Evolutionary conservation across 1,284 basidiomycete genomes (phyloP), one percentile per base, ranked within the genome.

Genomic region (Microbotryum silenes-acaulis): DNA sequence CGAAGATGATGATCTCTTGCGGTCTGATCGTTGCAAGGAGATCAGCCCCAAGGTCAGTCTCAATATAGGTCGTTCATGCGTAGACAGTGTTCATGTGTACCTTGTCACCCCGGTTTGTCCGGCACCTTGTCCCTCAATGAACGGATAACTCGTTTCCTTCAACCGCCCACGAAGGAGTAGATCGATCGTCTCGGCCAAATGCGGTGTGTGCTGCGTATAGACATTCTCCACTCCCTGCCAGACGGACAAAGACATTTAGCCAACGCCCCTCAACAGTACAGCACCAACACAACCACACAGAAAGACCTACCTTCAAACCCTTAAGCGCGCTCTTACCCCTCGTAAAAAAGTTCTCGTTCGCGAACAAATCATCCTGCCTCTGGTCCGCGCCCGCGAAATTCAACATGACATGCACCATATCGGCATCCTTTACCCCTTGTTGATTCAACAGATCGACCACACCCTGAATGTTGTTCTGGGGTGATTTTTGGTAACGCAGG

Each of bases 171-270:
- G 91, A 71, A 96, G 82, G 2, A 99, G 77, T 59, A 88, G 82
- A 73, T 99, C 96, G 23, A 98, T 77, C 6, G 94, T 98, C 73
- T 97, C 85, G 0, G 88, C 85, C 4, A 99, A 79, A 75, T 96
- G 92, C 10, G 96, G 96, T 18, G 86, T 87, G 73, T 98, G 96
- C 72, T 98, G 96, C 59, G 93, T 99, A 74, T 97, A 99, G 9
- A 98, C 94, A 72, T 99, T 99, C 75, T 99, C 96, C 7, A 98
- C 96, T 8, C 96, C 96, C 87, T 91, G 60, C 44, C n/a, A 29
- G 46, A n/a, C 16, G 51, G 37, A 12, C 14, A 18, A 54, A 29
- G 14, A 51, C 25, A 6, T 4, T 51, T 23, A 51, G 49, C 49
- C 49, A n/a, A 6, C 49, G 49, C 25, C 9, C 23, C 14, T 23